Evolutionary conservation across 148 eudicot genomes (phyloP).

Genomic region (Rhododendron mucronatum): DNA sequence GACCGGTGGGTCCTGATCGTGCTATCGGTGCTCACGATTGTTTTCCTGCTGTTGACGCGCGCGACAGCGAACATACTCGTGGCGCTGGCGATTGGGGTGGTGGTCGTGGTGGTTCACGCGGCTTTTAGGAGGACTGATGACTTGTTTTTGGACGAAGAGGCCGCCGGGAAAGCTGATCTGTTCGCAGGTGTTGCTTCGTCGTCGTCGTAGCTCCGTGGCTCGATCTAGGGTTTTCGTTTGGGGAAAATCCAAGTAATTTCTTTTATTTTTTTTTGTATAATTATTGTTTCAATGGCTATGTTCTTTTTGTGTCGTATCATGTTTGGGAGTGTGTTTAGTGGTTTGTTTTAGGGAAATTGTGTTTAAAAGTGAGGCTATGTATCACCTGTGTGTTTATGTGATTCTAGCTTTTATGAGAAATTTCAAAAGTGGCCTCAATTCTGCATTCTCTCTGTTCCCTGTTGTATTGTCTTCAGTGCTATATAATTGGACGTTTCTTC

Average conservation of each 20-base stretch:
- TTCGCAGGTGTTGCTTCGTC: slow-evolving; percentile 2
- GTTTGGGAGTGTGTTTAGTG: not conserved
- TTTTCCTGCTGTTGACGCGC: slow-evolving; percentile 42
- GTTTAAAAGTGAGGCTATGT: not conserved
- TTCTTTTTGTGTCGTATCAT: not conserved
- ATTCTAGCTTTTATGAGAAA: not conserved
- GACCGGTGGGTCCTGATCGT: slow-evolving; percentile 47
- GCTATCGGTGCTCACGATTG: slow-evolving; percentile 42
- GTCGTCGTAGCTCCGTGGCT: not conserved
- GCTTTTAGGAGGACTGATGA: slow-evolving; percentile 55
- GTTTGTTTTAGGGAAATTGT: not conserved
- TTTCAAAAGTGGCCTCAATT: not conserved
- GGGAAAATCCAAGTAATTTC: not conserved
- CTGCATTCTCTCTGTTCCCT: not conserved
- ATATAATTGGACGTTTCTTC: not conserved
- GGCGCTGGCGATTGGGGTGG: slow-evolving; percentile 34
- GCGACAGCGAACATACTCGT: slow-evolving; percentile 45
- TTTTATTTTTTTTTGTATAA: not conserved
- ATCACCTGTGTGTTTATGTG: not conserved
- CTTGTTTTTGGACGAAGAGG: slow-evolving; percentile 54
- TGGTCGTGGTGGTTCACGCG: slow-evolving; percentile 46
- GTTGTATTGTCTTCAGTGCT: not conserved
- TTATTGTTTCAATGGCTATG: not conserved
- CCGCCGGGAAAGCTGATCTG: slow-evolving; percentile 36
- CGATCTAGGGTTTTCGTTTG: not conserved